Base-by-base conservation (phyloP, 495 filamentous ascomycete genomes). In the Penicillium paxilli region DNA sequence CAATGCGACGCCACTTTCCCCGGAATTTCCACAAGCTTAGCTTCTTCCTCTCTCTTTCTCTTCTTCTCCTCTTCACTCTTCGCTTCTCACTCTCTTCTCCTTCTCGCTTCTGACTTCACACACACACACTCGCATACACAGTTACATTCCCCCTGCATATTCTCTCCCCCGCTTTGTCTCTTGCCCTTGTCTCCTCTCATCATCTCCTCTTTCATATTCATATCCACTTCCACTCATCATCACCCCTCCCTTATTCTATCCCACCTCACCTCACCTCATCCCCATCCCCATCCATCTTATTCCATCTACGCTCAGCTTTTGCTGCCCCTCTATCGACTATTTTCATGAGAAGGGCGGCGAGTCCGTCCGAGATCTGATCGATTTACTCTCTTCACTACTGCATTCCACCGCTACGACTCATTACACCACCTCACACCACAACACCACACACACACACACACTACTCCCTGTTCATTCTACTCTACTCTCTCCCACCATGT, bases 311-410 rank as follows among this genome's bases (percentile, higher is more conserved):
- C 5, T 28, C n/a, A n/a, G 11, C 11, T 11, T 11, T 28, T 28
- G 26, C 46, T 25, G 47, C 44, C 30, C 44, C 35, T 60, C 49
- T 32, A 42, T 10, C 21, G 37, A 14, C 35, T 38, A n/a, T n/a
- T 47, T 42, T 23, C 51, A 66, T 65, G 64, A 59, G 42, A 60
- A 65, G 64, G 66, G 63, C 66, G 64, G 64, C 64, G 44, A 61
- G 66, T 63, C 64, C 66, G 64, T 67, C 64, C 61, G 25, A 54
- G 21, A 26, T 48, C 51, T 24, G n/a, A n/a, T 33, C 41, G 48
- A 35, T 55, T 61, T 48, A 60, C 44, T 56, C 46, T 24, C 40
- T 22, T 51, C 47, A 2, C 6, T 12, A 30, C 12, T 12, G 12
- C 30, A 32, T 25, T 51, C 45, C n/a, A n/a, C n/a, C n/a, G n/a